These are phyloP conservation scores for Diaporthe aspalathi DNA, from an alignment of 2,329 filamentous ascomycete genomes.

Conservation along the genomic window DNA sequence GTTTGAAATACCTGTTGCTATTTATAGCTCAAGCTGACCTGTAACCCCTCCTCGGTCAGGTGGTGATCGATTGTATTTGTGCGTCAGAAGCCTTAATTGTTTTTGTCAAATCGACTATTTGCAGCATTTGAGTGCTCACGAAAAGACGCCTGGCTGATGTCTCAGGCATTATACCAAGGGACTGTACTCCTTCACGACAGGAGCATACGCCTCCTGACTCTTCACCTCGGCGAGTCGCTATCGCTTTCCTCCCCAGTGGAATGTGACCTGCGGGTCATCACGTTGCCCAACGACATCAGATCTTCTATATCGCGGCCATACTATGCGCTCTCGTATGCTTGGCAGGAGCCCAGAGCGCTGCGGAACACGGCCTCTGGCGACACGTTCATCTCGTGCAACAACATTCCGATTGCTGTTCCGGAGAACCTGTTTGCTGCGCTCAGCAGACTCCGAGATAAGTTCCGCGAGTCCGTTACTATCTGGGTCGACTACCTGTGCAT, in stretches of 20 bases:
- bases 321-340: conserved; percentile 21
- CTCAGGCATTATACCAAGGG: neutral
- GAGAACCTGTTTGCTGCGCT: conserved; percentile 12
- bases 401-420: neutral
- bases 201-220: conserved; percentile 12
- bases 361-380: neutral
- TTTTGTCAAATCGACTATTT: neutral
- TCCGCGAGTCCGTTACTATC: neutral
- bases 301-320: neutral
- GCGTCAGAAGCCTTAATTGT: neutral
- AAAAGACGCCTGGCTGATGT: neutral
- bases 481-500: conserved; percentile 33
- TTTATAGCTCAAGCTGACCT: neutral
- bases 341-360: neutral
- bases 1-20: neutral
- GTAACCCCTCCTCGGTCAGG: neutral
- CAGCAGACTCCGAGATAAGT: conserved; percentile 10
- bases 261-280: neutral
- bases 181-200: neutral
- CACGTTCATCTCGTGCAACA: neutral
- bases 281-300: neutral
- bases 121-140: neutral
- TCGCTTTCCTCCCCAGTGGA: neutral
- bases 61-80: too few species aligned
- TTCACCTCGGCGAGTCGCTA: neutral